Evolutionary conservation across 2,329 filamentous ascomycete genomes (phyloP).

Genomic region (Colletotrichum spaethianum): DNA sequence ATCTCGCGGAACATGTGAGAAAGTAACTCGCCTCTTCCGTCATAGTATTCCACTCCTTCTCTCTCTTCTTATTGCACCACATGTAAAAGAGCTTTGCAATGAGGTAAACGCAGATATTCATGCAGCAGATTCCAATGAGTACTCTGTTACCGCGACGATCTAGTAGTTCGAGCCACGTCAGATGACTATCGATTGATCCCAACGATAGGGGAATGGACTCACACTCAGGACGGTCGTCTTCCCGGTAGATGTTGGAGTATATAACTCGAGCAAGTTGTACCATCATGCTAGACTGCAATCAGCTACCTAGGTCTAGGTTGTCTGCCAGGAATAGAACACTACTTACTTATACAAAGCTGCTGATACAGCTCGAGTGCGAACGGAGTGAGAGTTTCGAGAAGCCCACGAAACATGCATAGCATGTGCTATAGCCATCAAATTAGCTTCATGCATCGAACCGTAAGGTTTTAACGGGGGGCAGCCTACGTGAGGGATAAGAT

Average conservation of each 20-base stretch:
- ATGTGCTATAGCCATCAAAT: constrained; percentile 52
- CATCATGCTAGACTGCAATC: constrained; percentile 51
- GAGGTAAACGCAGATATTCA: constrained; percentile 54
- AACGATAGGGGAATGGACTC: neutral
- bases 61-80: constrained; percentile 61
- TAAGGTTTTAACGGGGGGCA: neutral
- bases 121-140: constrained; percentile 44
- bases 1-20: too few species aligned
- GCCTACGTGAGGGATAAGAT: constrained; percentile 50
- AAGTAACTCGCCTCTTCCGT: constrained; percentile 49
- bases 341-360: constrained; percentile 71
- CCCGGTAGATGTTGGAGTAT: constrained; percentile 62
- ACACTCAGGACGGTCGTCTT: constrained; percentile 60
- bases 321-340: too few species aligned
- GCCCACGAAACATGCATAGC: constrained; percentile 65
- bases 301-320: constrained; percentile 42
- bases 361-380: constrained; percentile 73
- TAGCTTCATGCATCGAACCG: constrained; percentile 47
- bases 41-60: constrained; percentile 64
- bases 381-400: constrained; percentile 71
- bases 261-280: constrained; percentile 63
- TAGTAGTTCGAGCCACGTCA: neutral
- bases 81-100: constrained; percentile 68
- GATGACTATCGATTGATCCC: fast-evolving
- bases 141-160: constrained; percentile 41